Evolutionary conservation across 2,329 filamentous ascomycete genomes (phyloP).

Genomic region (Chaetomiaceae sp.): DNA sequence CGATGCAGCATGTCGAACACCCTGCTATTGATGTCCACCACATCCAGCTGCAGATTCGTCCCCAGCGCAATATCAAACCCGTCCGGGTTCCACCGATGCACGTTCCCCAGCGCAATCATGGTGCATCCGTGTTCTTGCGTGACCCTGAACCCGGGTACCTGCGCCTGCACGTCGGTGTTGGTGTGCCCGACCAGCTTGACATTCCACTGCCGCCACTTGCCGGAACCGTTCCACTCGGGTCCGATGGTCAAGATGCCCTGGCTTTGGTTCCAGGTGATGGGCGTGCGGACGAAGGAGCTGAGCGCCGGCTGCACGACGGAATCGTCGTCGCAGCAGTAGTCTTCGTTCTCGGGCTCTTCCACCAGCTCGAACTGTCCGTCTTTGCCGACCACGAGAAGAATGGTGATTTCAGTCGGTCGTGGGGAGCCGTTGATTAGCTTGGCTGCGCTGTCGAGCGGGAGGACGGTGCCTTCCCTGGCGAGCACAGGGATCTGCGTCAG

Average conservation of each 20-base stretch:
- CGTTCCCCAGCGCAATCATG: slow-evolving; percentile 16
- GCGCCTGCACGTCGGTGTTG: slow-evolving; percentile 1
- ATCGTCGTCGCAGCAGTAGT: not conserved
- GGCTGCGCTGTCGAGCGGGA: slow-evolving; percentile 47
- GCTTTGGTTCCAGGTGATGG: slow-evolving; percentile 24
- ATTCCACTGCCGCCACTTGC: slow-evolving; percentile 20
- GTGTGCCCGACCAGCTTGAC: slow-evolving; percentile 26
- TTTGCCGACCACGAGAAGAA: slow-evolving; percentile 44
- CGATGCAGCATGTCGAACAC: slow-evolving; percentile 25
- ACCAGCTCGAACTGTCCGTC: slow-evolving; percentile 47
- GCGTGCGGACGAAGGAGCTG: slow-evolving; percentile 19
- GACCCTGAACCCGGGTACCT: slow-evolving; percentile 9
- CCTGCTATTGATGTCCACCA: slow-evolving; percentile 21
- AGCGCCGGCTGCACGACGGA: slow-evolving; percentile 5
- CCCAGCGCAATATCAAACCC: slow-evolving; percentile 22
- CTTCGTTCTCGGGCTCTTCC: slow-evolving; percentile 38
- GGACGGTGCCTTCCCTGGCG: slow-evolving; percentile 52
- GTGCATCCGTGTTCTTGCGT: slow-evolving; percentile 13
- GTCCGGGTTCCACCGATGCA: slow-evolving; percentile 12
- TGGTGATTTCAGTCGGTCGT: slow-evolving; percentile 45
- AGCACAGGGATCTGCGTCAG: slow-evolving; percentile 51
- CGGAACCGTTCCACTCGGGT: slow-evolving; percentile 18
- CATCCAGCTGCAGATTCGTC: slow-evolving; percentile 23
- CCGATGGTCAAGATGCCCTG: slow-evolving; percentile 22
- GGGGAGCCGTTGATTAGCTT: slow-evolving; percentile 43